Base-by-base conservation (phyloP, 805 yeast species). In the Candida xiaguanensis region DNA sequence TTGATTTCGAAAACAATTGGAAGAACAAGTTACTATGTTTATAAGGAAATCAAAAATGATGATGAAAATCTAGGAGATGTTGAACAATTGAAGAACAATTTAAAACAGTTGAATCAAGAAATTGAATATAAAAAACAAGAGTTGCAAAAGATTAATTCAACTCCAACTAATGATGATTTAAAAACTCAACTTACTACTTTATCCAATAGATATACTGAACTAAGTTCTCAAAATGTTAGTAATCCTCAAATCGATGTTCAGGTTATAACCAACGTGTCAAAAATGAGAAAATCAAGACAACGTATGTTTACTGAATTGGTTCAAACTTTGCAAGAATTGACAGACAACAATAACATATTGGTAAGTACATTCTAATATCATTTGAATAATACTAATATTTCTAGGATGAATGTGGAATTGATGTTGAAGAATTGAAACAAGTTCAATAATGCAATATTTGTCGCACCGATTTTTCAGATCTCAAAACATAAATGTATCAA, bases 1-100 rank as follows among this genome's bases (percentile, higher is more conserved):
- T 56, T 75, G 20, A 43, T 61, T 0, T 49, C 59, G 0, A 74
- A 72, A 46, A 37, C 58, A 5, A 70, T 69, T 41, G 80, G 79
- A 0, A 75, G 74, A 44, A 52, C 66, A 24, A 48, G 47, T 0
- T 65, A 71, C 18, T 73, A 72, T 38, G 65, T 70, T 20, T 71
- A 70, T 31, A 58, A 61, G n/a, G 68, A 70, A 40, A 46, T 53
- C 6, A 50, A 12, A 12, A n/a, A 14, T 15, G 34, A 39, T 17
- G 34, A 36, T 8, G 23, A 15, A 15, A 16, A 20, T 8, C 8
- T 13, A 12, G 29, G 34, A 13, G 25, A 26, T 22, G 6, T 35
- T 9, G 29, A 27, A 8, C 11, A 26, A 20, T 27, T 27, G 20
- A 27, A 27, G 11, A 8, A 13, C 5, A 11, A 18, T 8, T 4